These are phyloP conservation scores for Starmerella asiatica DNA, from an alignment of 805 yeast genomes.

Conservation along the genomic window DNA sequence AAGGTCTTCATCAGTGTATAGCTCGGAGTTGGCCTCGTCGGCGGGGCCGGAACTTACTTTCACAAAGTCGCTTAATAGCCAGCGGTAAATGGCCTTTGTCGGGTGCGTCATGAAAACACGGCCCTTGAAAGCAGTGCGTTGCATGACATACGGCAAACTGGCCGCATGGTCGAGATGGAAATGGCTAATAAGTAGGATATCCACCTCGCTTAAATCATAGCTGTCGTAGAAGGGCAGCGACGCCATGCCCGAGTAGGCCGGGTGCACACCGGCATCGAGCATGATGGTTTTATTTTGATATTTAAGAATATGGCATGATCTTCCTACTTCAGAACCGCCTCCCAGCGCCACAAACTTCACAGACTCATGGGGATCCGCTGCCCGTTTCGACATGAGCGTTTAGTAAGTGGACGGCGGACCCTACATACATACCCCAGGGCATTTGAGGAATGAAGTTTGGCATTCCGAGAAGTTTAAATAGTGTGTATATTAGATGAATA, in stretches of 20 bases:
- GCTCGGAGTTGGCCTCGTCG: constrained; percentile 25
- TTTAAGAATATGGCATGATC: constrained; percentile 86
- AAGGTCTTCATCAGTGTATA: constrained; percentile 85
- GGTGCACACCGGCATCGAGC: constrained; percentile 98
- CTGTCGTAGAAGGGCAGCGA: constrained; percentile 94
- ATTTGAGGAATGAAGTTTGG: no score
- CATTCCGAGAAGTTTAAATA: no score
- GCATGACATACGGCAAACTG: constrained; percentile 94
- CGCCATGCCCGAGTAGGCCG: constrained; percentile 79
- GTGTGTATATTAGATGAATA: no score
- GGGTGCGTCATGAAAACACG: constrained; percentile 99
- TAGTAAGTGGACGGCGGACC: background rate
- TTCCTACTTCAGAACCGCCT: constrained; percentile 96
- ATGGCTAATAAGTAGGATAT: constrained; percentile 76
- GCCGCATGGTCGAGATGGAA: constrained; percentile 98
- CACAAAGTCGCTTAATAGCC: constrained; percentile 90
- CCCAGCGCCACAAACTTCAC: constrained; percentile 79
- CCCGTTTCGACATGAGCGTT: constrained; percentile 21
- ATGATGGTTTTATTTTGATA: constrained; percentile 89
- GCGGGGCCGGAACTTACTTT: constrained; percentile 52
- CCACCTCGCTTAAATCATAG: constrained; percentile 77
- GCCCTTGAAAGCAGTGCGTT: constrained; percentile 86
- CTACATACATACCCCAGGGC: no score
- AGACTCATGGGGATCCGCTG: constrained; percentile 26
- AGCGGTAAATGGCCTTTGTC: constrained; percentile 91